Conservation (phyloP, 169 alveolate genomes). For the Plasmodium chabaudi region DNA sequence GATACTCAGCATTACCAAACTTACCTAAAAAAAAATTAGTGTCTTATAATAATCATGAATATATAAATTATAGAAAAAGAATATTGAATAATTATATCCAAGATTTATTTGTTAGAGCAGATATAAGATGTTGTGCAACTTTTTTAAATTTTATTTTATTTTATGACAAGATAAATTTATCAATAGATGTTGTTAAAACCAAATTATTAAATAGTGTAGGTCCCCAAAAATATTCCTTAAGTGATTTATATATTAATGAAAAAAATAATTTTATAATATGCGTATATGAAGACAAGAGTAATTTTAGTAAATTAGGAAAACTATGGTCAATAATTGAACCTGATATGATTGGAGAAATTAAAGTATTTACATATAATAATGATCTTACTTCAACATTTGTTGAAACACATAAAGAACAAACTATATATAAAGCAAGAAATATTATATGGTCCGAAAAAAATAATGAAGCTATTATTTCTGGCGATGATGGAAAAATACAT, state of each 20-base stretch:
- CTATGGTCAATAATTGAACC: constrained; percentile 86
- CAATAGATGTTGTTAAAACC: constrained; percentile 48
- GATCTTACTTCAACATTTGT: constrained; percentile 51
- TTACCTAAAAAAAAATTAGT: constrained; percentile 67
- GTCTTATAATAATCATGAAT: constrained; percentile 61
- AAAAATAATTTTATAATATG: constrained; percentile 65
- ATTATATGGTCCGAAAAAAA: constrained; percentile 33
- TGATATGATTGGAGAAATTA: constrained; percentile 82
- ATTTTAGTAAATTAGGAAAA: constrained; percentile 83
- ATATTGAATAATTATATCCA: constrained; percentile 45
- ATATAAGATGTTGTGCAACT: constrained; percentile 61
- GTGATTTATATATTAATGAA: constrained; percentile 67
- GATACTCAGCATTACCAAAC: constrained; percentile 67
- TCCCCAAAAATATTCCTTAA: constrained; percentile 44
- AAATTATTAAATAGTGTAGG: constrained; percentile 66
- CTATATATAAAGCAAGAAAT: constrained; percentile 64
- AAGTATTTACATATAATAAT: constrained; percentile 78
- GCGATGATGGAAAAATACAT: constrained; percentile 75
- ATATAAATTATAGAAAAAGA: constrained; percentile 53
- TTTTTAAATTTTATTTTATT: constrained; percentile 67
- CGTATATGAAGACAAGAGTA: constrained; percentile 82
- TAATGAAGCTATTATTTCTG: constrained; percentile 62
- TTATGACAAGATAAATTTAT: constrained; percentile 69
- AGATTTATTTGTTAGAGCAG: constrained; percentile 63
- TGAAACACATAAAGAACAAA: constrained; percentile 71